These are phyloP conservation scores for Paratinospora sagittata DNA, from an alignment of 164 flowering plant genomes.

Conservation along the genomic window DNA sequence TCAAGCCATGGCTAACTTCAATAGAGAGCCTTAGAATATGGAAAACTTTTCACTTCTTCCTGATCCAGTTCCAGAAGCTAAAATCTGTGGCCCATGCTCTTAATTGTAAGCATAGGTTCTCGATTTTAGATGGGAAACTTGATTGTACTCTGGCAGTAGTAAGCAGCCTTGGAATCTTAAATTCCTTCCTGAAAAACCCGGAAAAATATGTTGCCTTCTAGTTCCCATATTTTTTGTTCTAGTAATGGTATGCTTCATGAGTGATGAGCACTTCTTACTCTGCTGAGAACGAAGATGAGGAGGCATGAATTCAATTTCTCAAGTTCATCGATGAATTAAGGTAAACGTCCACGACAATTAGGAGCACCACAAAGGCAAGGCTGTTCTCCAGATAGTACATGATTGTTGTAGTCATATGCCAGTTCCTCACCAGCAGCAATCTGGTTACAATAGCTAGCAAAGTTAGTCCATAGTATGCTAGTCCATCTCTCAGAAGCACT, in stretches of 20 bases:
- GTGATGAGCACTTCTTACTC: constrained; percentile 6
- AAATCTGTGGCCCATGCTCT: no score
- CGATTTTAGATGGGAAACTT: no score
- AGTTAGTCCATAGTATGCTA: background rate
- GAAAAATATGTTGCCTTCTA: background rate
- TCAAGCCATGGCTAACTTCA: no score
- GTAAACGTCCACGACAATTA: constrained; percentile 62
- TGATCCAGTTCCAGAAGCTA: background rate
- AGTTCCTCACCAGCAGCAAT: constrained; percentile 77
- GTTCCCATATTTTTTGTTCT: background rate
- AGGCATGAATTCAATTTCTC: background rate
- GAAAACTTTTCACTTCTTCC: no score
- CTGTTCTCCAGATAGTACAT: constrained; percentile 44
- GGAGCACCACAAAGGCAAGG: constrained; percentile 69
- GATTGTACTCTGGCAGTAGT: background rate
- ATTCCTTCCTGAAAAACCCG: background rate
- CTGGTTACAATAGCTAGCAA: constrained; percentile 35
- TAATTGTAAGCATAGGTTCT: no score
- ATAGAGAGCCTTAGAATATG: no score
- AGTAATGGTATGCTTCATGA: background rate
- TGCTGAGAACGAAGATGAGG: constrained; percentile 1
- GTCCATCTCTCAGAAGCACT: background rate
- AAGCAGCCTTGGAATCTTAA: background rate
- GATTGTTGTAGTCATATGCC: constrained; percentile 49
- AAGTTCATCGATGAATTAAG: constrained; percentile 23